A percentile compares a stretch with the other conserved stretches of the same genome.
Conservation (phyloP, 352 stramenopile genomes). For the Phytopythium helicoides region DNA sequence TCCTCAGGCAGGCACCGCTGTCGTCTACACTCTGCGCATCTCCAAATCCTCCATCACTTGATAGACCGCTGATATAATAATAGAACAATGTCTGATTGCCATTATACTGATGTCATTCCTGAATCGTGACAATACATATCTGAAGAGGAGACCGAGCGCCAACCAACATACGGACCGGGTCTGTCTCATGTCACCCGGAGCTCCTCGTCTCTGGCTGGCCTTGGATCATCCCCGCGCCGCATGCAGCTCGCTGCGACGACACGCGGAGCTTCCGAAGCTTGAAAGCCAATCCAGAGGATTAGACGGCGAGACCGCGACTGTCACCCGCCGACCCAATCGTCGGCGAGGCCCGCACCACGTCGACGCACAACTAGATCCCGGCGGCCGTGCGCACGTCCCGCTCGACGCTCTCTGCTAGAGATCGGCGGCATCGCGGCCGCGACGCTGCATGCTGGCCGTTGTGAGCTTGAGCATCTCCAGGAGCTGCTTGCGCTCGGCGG, state of each 20-base stretch:
- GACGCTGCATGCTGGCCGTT: not conserved
- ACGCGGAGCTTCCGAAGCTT: no score
- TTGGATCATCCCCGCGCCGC: no score
- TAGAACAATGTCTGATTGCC: not conserved
- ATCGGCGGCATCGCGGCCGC: no score
- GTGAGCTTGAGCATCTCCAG: slow-evolving; percentile 3
- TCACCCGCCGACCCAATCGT: no score
- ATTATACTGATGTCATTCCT: not conserved
- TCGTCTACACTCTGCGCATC: slow-evolving; percentile 3
- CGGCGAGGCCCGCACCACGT: no score
- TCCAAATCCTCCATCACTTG: not conserved
- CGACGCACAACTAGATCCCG: no score
- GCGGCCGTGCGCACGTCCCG: no score
- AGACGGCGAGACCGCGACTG: no score
- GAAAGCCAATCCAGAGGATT: no score
- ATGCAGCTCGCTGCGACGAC: no score
- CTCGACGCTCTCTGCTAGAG: no score
- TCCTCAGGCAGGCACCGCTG: slow-evolving; percentile 1
- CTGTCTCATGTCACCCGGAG: slow-evolving; percentile 4
- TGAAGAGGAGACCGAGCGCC: not conserved
- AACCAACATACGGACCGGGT: slow-evolving; percentile 1
- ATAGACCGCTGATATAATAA: not conserved
- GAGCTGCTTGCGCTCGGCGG: slow-evolving; percentile 4
- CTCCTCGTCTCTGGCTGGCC: no score
- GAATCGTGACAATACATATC: not conserved